Evolutionary conservation across 805 yeast genomes (phyloP), one percentile per base, ranked within the genome.

Genomic region (Candida ficus): DNA sequence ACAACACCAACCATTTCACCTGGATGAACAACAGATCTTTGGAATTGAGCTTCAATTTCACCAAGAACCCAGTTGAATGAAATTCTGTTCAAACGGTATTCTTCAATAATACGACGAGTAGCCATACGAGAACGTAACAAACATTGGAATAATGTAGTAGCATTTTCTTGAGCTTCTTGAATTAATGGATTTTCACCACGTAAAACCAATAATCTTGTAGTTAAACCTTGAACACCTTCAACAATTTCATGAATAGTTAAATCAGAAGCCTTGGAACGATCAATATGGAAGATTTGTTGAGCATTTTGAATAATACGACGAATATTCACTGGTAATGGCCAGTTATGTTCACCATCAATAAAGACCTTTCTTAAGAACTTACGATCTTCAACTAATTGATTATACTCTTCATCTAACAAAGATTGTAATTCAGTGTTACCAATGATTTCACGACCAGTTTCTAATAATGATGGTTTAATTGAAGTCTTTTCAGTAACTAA

Each of bases 1-100:
- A 90, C 76, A 38, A 90, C 95, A 71, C 97, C 97, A 43, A 90
- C 97, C 96, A 90, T 90, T 62, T 90, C 97, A 73, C 97, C 97
- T 4, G 98, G 96, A 48, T 90, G 91, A 33, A 89, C 96, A 61
- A 86, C 71, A 8, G 96, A 80, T 63, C 83, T 85, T 50, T 88
- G 88, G 69, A 91, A 93, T 63, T 90, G 96, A 25, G 93, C 78
- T 60, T 90, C 96, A 49, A 93, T 77, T 60, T 91, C 95, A 60
- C 96, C 97, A 45, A 89, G 51, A 35, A 88, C 95, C 99, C 99
- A 93, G 50, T 90, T 89, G 58, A 93, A 93, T 0, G 99, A 93
- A 45, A 78, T 78, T 54, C 78, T 78, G 54, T 80, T 87, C 54
- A 93, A 69, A 53, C 88, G 78, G 65, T 79, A 91, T 61, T 95